Evolutionary conservation across 768 basidiomycete genomes (phyloP).

Genomic region (Lactarius psammicola): DNA sequence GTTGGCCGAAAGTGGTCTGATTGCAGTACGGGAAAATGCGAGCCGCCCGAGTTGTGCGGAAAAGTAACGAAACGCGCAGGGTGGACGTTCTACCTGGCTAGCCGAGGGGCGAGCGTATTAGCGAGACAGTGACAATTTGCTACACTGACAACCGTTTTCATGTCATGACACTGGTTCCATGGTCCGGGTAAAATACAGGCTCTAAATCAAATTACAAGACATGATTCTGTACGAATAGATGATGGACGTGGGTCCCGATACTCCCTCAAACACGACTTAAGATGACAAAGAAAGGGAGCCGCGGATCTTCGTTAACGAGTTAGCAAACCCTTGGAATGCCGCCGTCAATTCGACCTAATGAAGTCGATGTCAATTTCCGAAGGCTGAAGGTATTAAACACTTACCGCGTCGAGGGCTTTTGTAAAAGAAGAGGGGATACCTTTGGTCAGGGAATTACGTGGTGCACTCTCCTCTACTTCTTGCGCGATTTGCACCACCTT

Average conservation of each 20-base stretch:
- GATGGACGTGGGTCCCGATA: neutral
- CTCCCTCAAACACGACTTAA: conserved; percentile 17
- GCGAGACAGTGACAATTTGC: too few species aligned
- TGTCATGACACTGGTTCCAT: too few species aligned
- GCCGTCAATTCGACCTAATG: conserved; percentile 51
- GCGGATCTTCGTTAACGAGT: conserved; percentile 53
- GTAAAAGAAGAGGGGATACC: conserved; percentile 46
- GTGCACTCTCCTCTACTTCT: conserved; percentile 45
- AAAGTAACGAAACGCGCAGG: too few species aligned
- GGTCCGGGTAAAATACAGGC: neutral
- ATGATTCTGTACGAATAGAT: neutral
- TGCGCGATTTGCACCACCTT: conserved; percentile 52
- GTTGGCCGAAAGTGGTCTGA: too few species aligned
- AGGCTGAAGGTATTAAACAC: conserved; percentile 19
- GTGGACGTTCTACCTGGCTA: too few species aligned
- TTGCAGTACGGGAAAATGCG: too few species aligned
- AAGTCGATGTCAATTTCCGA: neutral
- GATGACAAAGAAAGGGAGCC: conserved; percentile 41
- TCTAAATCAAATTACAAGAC: neutral
- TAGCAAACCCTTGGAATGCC: conserved; percentile 56
- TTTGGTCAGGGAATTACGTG: conserved; percentile 37
- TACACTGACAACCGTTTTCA: too few species aligned
- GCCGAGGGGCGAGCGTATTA: too few species aligned
- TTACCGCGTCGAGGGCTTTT: conserved; percentile 50
- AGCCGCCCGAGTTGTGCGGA: too few species aligned